Conservation (phyloP, 768 basidiomycete species). For the Auriscalpium orientale region DNA sequence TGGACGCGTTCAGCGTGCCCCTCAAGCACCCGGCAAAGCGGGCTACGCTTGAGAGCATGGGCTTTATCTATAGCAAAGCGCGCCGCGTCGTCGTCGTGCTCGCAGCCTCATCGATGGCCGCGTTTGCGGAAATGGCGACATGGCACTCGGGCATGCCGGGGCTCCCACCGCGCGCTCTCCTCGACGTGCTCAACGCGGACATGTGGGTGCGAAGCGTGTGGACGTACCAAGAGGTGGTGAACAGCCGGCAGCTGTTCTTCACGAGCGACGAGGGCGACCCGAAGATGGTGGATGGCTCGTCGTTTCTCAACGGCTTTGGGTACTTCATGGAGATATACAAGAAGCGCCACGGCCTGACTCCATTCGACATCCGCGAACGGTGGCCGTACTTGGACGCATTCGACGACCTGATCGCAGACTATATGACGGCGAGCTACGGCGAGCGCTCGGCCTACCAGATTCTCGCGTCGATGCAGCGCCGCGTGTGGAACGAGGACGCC, state of each 20-base stretch:
- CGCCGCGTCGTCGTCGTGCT: slow-evolving; percentile 12
- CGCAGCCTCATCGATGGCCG: slow-evolving; percentile 6
- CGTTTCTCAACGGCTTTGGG: slow-evolving; percentile 10
- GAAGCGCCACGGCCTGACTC: not conserved
- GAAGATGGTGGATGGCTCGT: not conserved
- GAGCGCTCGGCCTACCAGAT: slow-evolving; percentile 13
- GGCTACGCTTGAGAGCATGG: slow-evolving; percentile 15
- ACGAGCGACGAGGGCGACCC: slow-evolving; percentile 1
- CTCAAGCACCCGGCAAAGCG: slow-evolving; percentile 7
- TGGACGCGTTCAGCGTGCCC: slow-evolving; percentile 15
- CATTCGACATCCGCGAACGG: not conserved
- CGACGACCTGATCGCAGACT: slow-evolving; percentile 13
- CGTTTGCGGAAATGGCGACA: slow-evolving; percentile 9
- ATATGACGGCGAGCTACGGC: slow-evolving; percentile 1
- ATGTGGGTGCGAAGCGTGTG: slow-evolving; percentile 17
- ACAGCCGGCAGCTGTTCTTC: slow-evolving; percentile 8
- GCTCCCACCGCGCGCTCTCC: not conserved
- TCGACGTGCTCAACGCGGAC: slow-evolving; percentile 14
- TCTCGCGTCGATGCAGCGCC: slow-evolving; percentile 7
- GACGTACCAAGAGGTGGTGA: slow-evolving; percentile 17
- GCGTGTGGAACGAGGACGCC: not conserved
- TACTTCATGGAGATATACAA: slow-evolving; percentile 1
- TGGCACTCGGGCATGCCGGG: not conserved
- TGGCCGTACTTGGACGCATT: slow-evolving; percentile 14
- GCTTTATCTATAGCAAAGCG: slow-evolving; percentile 12